Base-by-base conservation (phyloP, 2,329 filamentous ascomycete genomes). In the Sclerotinia glacialis region DNA sequence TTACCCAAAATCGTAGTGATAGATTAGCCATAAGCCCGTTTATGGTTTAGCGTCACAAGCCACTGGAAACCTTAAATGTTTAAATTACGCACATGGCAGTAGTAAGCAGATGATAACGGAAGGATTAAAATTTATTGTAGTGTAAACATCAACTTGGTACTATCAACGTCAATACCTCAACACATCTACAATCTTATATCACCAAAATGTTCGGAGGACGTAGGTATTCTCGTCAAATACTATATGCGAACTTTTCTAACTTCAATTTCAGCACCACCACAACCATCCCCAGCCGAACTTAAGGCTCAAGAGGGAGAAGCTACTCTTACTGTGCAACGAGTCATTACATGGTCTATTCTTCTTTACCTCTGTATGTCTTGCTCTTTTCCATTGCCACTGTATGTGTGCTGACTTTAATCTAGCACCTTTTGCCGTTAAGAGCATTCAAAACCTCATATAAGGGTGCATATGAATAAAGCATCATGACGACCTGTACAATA, bases 361-460 rank as follows among this genome's bases (percentile, higher is more conserved):
- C 83, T 95, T 59, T 94, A 94, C 77, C 80, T 95, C 68, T 92
- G 91, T 95, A 86, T 67, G 89, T 71, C 37, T 4, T 42, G 11
- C 28, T 49, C 9, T 34, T 56, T 31, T 40, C 14, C n/a, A 23
- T 34, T 16, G 16, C 21, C 40, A 21, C 7, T 7, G 2, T 31
- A 55, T n/a, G 54, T 70, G 69, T 65, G 64, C 61, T 40, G n/a
- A 62, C 16, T 37, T 34, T 34, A 9, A 16, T 62, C 49, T 71
- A 85, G 84, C 84, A 67, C 84, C 84, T 2, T 85, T 85, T 74
- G 80, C 82, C 34, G 78, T 86, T 73, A 82, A 85, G 72, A 82
- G 81, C 70, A 79, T 82, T 64, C 79, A 78, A 73, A 84, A 83
- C 73, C 78, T 85, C 67, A 74, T 82, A 55, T 83, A 79, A 75